phyloP scores from a whole-genome alignment of 2,329 filamentous ascomycete genomes.

The Aspergillus eucalypticola region DNA sequence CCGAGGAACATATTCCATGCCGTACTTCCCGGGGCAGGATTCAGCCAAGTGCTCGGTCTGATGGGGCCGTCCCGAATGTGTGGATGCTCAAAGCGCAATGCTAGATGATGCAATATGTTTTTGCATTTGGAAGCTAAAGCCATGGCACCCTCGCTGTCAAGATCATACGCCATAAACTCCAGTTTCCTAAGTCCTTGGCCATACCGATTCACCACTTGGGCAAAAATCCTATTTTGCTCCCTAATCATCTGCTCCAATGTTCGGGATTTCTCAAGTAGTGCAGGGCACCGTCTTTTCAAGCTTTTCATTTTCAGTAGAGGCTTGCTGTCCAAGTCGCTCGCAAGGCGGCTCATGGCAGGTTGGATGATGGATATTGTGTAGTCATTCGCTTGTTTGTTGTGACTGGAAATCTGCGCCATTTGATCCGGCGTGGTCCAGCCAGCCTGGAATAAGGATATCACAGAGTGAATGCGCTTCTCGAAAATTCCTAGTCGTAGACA shows the following conservation, averaged over 20 bases:
- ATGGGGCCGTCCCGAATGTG: slow-evolving; percentile 35
- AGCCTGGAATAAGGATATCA: slow-evolving; percentile 33
- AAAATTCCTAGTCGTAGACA: slow-evolving; percentile 36
- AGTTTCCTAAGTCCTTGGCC: slow-evolving; percentile 30
- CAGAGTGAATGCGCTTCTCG: slow-evolving; percentile 34
- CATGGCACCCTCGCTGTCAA: slow-evolving; percentile 32
- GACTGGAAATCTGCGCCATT: slow-evolving; percentile 2
- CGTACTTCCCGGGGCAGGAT: slow-evolving; percentile 28
- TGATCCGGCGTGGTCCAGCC: slow-evolving; percentile 26
- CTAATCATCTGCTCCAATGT: slow-evolving; percentile 24
- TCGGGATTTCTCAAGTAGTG: slow-evolving; percentile 3
- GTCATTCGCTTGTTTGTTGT: slow-evolving; percentile 7
- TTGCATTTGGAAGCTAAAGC: slow-evolving; percentile 26
- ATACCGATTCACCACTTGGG: slow-evolving; percentile 27
- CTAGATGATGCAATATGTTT: slow-evolving; percentile 31
- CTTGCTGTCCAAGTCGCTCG: neutral
- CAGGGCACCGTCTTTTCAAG: slow-evolving; percentile 1
- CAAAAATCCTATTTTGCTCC: slow-evolving; percentile 29
- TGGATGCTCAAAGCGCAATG: slow-evolving; percentile 37
- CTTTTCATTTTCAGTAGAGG: neutral
- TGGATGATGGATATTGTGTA: slow-evolving; percentile 22
- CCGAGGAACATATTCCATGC: slow-evolving; percentile 37
- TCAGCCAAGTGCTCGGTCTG: slow-evolving; percentile 31
- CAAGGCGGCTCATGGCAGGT: neutral
- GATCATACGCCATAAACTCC: slow-evolving; percentile 34